A percentile compares a stretch with the other conserved stretches of the same genome.
Evolutionary conservation across 2,329 filamentous ascomycete species (phyloP).

Genomic region (Fusarium anguioides): DNA sequence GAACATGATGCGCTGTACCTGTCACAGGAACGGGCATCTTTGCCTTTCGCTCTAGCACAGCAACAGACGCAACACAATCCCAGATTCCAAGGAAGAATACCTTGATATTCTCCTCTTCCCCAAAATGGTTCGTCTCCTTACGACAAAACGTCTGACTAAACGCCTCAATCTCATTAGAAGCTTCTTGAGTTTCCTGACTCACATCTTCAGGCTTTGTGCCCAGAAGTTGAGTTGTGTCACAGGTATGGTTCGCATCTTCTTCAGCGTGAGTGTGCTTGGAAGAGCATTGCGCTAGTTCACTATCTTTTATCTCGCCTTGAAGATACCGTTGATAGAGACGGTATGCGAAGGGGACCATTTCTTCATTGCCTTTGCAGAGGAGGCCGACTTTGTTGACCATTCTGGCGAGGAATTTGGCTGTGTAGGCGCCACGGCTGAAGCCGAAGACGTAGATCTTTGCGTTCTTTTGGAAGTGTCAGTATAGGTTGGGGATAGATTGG

Average conservation of each 20-base stretch:
- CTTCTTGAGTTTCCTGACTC: conserved; percentile 40
- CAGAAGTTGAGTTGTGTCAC: conserved; percentile 27
- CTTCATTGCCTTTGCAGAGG: conserved; percentile 63
- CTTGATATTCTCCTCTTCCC: conserved; percentile 53
- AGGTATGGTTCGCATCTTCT: not conserved
- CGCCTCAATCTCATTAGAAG: conserved; percentile 54
- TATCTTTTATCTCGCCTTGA: conserved; percentile 52
- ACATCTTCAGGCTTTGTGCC: conserved; percentile 35
- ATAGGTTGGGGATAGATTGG: accelerated
- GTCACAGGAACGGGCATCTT: conserved; percentile 52
- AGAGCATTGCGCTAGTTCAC: conserved; percentile 34
- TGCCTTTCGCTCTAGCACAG: conserved; percentile 53
- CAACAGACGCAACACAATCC: conserved; percentile 65
- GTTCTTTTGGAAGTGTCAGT: conserved; percentile 44
- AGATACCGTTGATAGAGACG: conserved; percentile 57
- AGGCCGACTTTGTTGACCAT: conserved; percentile 63
- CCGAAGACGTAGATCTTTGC: conserved; percentile 67
- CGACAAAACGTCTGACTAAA: conserved; percentile 63
- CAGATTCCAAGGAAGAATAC: conserved; percentile 67
- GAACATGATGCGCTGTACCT: conserved; percentile 58
- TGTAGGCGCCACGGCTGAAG: conserved; percentile 64
- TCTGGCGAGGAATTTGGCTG: conserved; percentile 63
- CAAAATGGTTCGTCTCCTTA: conserved; percentile 41
- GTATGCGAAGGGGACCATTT: conserved; percentile 64
- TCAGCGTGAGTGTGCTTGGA: conserved; percentile 2